Conservation (phyloP, 2,329 filamentous ascomycete species). For the Aspergillus thermomutatus region DNA sequence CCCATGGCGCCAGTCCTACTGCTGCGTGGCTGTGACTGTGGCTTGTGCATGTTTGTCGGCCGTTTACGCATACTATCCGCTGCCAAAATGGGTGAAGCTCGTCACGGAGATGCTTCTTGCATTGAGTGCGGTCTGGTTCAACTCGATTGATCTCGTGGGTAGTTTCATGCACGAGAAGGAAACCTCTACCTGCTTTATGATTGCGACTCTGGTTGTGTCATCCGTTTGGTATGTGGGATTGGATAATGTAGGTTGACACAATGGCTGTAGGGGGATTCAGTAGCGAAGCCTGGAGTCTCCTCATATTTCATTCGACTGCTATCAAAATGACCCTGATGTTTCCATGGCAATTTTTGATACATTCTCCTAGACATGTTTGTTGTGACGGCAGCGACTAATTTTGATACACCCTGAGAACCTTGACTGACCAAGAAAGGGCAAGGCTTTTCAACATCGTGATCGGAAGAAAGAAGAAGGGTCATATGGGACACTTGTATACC, state of each 20-base stretch:
- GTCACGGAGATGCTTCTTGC: not conserved
- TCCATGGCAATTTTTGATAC: not conserved
- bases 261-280: not conserved
- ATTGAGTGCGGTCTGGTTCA: slow-evolving; percentile 1
- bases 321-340: not conserved
- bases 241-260: not conserved
- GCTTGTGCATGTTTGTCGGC: not conserved
- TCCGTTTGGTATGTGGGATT: slow-evolving; percentile 1
- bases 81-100: not conserved
- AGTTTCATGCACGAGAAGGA: slow-evolving; percentile 2
- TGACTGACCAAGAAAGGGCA: not conserved
- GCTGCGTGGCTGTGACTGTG: not conserved
- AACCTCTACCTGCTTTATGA: slow-evolving; percentile 2
- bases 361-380: not conserved
- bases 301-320: not conserved
- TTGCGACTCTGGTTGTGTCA: not conserved
- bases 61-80: slow-evolving; percentile 1
- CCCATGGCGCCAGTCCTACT: slow-evolving; percentile 2
- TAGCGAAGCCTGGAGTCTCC: not conserved
- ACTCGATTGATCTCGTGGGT: not conserved
- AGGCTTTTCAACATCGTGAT: not conserved
- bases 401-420: not conserved
- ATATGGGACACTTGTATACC: no score
- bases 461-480: not conserved
- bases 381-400: not conserved